These are phyloP conservation scores for Malania oleifera DNA, from an alignment of 164 flowering plant species.

Conservation along the genomic window DNA sequence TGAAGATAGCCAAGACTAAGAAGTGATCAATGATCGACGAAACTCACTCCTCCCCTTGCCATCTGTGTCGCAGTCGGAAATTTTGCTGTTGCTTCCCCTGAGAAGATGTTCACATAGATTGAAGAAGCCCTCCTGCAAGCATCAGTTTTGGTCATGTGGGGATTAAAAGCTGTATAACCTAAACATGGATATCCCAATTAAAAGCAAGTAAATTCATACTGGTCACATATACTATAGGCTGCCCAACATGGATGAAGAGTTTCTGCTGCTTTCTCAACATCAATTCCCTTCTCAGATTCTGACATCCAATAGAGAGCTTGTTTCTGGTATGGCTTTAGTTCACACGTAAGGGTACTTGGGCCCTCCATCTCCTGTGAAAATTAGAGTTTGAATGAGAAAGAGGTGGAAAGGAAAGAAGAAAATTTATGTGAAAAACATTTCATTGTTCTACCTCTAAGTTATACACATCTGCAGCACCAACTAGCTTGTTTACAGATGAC, in stretches of 20 bases:
- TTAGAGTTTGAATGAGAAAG: not conserved
- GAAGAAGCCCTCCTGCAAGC: conserved; percentile 60
- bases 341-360: conserved; percentile 54
- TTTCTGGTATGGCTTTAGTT: conserved; percentile 69
- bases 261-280: conserved; percentile 49
- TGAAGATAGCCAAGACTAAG: not conserved
- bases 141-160: not conserved
- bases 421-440: not conserved
- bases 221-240: conserved; percentile 59
- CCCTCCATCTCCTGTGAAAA: conserved; percentile 69
- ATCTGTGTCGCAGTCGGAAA: conserved; percentile 61
- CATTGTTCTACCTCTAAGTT: conserved; percentile 47
- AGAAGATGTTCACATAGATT: conserved; percentile 62
- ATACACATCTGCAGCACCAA: conserved; percentile 64
- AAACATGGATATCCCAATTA: not conserved
- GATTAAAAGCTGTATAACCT: not conserved
- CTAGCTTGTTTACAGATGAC: conserved; percentile 53
- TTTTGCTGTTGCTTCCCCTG: conserved; percentile 70
- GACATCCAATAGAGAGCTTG: conserved; percentile 87
- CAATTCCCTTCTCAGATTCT: conserved; percentile 57
- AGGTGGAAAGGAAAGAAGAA: conserved; percentile 1
- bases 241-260: conserved; percentile 90
- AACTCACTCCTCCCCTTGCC: conserved; percentile 81
- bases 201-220: conserved; percentile 32
- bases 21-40: not conserved